These are phyloP conservation scores for Plasmodium sp. DNA, from an alignment of 169 alveolate species.

Conservation along the genomic window DNA sequence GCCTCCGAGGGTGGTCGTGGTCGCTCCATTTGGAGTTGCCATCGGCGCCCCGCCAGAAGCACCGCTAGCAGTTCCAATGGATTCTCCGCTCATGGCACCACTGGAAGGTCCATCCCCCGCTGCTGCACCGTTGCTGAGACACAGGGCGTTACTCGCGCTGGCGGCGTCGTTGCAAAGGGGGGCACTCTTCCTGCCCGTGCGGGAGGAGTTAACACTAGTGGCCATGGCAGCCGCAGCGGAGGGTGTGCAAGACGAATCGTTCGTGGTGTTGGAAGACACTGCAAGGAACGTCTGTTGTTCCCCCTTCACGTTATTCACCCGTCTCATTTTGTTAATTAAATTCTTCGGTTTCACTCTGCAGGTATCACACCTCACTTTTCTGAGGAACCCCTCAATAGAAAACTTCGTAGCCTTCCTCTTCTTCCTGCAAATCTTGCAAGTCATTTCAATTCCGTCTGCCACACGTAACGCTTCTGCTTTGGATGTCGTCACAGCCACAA, in stretches of 20 bases:
- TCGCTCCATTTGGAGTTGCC: neutral
- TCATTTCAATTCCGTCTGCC: conserved; percentile 62
- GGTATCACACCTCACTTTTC: conserved; percentile 59
- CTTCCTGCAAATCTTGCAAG: conserved; percentile 49
- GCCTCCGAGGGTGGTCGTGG: neutral
- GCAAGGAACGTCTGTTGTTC: neutral
- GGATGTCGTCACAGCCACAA: conserved; percentile 53
- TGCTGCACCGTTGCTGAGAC: neutral
- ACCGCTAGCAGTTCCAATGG: neutral
- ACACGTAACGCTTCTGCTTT: conserved; percentile 50
- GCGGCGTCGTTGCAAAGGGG: neutral
- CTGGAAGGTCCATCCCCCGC: neutral
- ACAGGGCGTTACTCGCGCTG: neutral
- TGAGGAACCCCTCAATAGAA: conserved; percentile 48
- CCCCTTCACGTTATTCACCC: neutral
- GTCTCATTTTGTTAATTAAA: conserved; percentile 8
- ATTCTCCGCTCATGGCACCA: neutral
- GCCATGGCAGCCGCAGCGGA: neutral
- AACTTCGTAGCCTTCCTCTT: conserved; percentile 69
- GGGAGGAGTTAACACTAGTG: neutral
- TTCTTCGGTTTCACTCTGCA: conserved; percentile 52
- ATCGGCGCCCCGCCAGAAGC: neutral
- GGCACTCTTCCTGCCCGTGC: neutral
- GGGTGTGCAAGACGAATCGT: neutral
- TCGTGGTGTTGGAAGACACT: neutral